Evolutionary conservation across 2,329 filamentous ascomycete genomes (phyloP).

Genomic region (Rachicladosporium sp.): DNA sequence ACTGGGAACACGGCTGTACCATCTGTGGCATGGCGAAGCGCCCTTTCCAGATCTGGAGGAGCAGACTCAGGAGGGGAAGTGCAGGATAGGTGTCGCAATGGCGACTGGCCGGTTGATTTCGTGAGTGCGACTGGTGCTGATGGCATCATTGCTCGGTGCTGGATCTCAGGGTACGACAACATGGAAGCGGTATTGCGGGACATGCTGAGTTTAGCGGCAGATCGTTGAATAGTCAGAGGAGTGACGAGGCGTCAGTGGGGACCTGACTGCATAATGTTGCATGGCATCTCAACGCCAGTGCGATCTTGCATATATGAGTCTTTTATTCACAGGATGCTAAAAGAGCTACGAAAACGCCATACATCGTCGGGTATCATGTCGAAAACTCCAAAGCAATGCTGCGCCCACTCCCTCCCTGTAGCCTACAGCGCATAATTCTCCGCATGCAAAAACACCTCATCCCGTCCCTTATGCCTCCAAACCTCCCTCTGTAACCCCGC

Average conservation of each 20-base stretch:
- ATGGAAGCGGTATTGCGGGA: too few species aligned
- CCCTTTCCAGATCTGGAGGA: constrained; percentile 5
- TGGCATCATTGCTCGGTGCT: constrained; percentile 1
- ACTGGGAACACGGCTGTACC: constrained; percentile 5
- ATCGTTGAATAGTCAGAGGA: too few species aligned
- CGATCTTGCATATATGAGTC: too few species aligned
- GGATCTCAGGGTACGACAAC: constrained; percentile 1
- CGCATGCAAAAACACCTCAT: constrained; percentile 88
- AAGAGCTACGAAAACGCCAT: too few species aligned
- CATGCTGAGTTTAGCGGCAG: too few species aligned
- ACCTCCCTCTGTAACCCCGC: constrained; percentile 72
- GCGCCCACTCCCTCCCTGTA: neutral
- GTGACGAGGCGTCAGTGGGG: too few species aligned
- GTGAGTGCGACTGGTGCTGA: neutral
- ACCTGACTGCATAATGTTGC: too few species aligned
- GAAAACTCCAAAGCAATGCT: too few species aligned
- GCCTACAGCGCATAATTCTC: constrained; percentile 81
- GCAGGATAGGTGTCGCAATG: neutral
- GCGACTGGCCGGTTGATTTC: neutral
- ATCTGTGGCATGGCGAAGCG: constrained; percentile 3
- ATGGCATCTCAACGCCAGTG: too few species aligned
- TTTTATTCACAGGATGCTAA: too few species aligned
- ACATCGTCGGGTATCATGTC: too few species aligned
- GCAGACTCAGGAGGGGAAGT: neutral
- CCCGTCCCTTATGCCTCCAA: constrained; percentile 58